Conservation (phyloP, 2,329 filamentous ascomycete species). For the Parasarocladium wereldwijsianum region DNA sequence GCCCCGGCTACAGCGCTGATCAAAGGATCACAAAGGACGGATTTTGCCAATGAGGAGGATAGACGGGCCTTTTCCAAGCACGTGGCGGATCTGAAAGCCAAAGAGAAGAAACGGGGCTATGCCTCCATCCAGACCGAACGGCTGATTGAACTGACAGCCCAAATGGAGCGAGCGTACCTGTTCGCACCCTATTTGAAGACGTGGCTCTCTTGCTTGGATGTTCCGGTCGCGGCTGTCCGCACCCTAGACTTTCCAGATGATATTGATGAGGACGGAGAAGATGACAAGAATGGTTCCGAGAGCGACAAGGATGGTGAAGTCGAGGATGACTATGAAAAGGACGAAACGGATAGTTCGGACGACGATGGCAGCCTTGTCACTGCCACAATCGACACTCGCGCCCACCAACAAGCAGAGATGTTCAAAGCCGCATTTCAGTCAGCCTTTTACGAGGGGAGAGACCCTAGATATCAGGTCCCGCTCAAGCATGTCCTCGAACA, state of each 20-base stretch:
- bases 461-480: too few species aligned
- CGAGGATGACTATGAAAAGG: conserved; percentile 4
- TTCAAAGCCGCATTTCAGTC: too few species aligned
- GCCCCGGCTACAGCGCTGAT: too few species aligned
- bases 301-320: background rate
- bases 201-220: too few species aligned
- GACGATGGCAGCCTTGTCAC: too few species aligned
- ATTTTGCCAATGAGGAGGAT: conserved; percentile 38
- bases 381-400: too few species aligned
- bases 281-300: conserved; percentile 9
- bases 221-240: too few species aligned
- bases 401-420: too few species aligned
- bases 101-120: conserved; percentile 43
- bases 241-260: too few species aligned
- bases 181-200: conserved; percentile 37
- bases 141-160: conserved; percentile 32
- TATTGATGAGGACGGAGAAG: conserved; percentile 35
- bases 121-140: conserved; percentile 36
- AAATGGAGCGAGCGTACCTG: conserved; percentile 35
- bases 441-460: too few species aligned
- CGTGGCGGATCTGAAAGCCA: conserved; percentile 40
- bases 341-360: background rate
- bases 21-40: too few species aligned
- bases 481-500: too few species aligned
- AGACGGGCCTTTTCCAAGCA: conserved; percentile 43